phyloP scores from a whole-genome alignment of 352 stramenopile species.

The Porosira glacialis region DNA sequence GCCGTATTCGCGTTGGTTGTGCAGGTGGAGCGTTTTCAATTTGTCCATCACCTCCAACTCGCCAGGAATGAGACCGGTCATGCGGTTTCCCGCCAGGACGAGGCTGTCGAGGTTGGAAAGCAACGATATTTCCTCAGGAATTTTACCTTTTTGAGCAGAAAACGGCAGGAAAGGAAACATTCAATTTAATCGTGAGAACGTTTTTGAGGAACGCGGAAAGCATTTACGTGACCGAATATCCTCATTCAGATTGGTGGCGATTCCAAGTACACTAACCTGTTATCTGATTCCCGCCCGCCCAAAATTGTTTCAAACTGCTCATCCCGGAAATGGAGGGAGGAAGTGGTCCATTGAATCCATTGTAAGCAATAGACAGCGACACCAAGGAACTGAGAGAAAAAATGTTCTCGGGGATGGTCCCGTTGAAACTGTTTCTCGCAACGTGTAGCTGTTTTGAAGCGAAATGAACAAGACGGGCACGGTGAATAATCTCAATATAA shows the following conservation, averaged over 20 bases:
- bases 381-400: slow-evolving; percentile 40
- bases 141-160: not conserved
- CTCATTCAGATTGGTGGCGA: no score
- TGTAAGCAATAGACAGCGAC: slow-evolving; percentile 43
- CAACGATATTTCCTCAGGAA: not conserved
- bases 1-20: slow-evolving; percentile 53
- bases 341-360: slow-evolving; percentile 57
- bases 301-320: slow-evolving; percentile 53
- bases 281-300: slow-evolving; percentile 45
- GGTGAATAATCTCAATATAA: not conserved
- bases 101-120: not conserved
- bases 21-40: slow-evolving; percentile 39
- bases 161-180: not conserved
- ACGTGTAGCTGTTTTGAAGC: slow-evolving; percentile 36
- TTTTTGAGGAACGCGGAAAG: no score
- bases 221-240: no score
- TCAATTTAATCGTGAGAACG: no score
- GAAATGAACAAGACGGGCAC: not conserved
- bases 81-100: not conserved
- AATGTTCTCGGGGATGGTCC: slow-evolving; percentile 48
- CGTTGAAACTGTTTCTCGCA: slow-evolving; percentile 43
- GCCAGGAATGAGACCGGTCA: not conserved
- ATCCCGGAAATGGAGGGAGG: slow-evolving; percentile 60
- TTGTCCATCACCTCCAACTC: not conserved
- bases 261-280: slow-evolving; percentile 23